These are phyloP conservation scores for Dactylis glomerata DNA, from an alignment of 176 grass and related monocot species.

Conservation along the genomic window DNA sequence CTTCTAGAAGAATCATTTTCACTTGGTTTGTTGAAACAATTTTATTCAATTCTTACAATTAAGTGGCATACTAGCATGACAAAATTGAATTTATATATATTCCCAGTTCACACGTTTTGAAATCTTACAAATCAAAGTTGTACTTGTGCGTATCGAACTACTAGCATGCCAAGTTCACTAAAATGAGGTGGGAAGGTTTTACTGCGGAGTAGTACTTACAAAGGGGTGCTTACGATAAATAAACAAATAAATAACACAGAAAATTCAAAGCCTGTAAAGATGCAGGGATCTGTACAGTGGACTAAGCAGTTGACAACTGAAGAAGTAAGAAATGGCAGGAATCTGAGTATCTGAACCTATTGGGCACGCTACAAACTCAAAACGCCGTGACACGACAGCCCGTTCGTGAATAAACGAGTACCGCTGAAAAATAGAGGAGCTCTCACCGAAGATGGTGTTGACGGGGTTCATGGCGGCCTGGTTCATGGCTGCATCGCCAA, in stretches of 20 bases:
- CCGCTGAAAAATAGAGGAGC: not conserved
- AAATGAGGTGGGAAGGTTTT: too few relatives aligned
- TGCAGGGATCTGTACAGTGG: not conserved
- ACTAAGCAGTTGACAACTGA: not conserved
- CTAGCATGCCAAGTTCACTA: too few relatives aligned
- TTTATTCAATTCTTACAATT: too few relatives aligned
- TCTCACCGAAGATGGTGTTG: slow-evolving; percentile 6
- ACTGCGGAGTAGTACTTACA: too few relatives aligned
- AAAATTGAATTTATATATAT: too few relatives aligned
- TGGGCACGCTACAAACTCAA: not conserved
- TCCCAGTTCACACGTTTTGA: too few relatives aligned
- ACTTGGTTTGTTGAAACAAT: too few relatives aligned
- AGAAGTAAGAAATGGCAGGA: not conserved
- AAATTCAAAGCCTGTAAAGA: not conserved
- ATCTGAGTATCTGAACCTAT: not conserved
- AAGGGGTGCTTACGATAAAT: not conserved
- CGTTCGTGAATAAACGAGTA: not conserved
- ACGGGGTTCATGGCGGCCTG: not conserved
- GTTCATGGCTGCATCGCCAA: not conserved
- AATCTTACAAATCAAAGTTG: too few relatives aligned
- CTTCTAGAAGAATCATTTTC: too few relatives aligned
- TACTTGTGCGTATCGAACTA: too few relatives aligned
- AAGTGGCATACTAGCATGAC: too few relatives aligned
- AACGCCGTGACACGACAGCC: not conserved
- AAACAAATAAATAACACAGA: not conserved